Evolutionary conservation across 2,329 filamentous ascomycete species (phyloP), one percentile per base, ranked within the genome.

Genomic region (Tricladium varicosporioides): DNA sequence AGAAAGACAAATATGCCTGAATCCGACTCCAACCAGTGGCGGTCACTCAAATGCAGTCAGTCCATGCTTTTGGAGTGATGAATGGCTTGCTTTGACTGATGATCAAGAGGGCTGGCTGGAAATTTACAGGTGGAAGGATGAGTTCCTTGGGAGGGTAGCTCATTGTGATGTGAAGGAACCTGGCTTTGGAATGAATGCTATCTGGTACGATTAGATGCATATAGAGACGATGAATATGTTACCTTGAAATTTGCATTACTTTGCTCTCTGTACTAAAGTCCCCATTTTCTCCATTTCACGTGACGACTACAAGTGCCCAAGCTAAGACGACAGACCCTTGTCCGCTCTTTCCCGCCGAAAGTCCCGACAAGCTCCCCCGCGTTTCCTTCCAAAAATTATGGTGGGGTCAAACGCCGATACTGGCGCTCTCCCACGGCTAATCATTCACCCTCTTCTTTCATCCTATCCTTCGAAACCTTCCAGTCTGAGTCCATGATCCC

Each of bases 131-230:
- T 96, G 91, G 89, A 80, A 87, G 63, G 87, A 92, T 57, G 91
- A 94, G 78, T 90, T 87, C 65, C 74, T 96, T 53, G 87, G 84
- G 1, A 78, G 91, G 2, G 91, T 95, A 7, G 91, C 91, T 14
- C 80, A 89, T 60, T 78, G 89, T 61, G 85, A 90, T 64, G 86
- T 95, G 40, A 85, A 86, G 5, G 91, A 95, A 76, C 89, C 89
- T n/a, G 91, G 91, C 1, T 96, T 96, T 71, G 91, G 91, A 1
- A 96, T 96, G 91, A 96, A 96, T 74, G 91, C 91, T n/a, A 92
- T 95, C 61, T 96, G 91, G 91, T 94, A 94, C 72, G 88, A 95
- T 74, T 91, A 67, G 50, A 56, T n/a, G 36, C 36, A 50, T 36
- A 43, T 51, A 45, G 27, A 54, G n/a, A 54, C 32, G 16, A 48